These are phyloP conservation scores for Botrytis hyacinthi DNA, from an alignment of 2,329 filamentous ascomycete species.

Conservation along the genomic window DNA sequence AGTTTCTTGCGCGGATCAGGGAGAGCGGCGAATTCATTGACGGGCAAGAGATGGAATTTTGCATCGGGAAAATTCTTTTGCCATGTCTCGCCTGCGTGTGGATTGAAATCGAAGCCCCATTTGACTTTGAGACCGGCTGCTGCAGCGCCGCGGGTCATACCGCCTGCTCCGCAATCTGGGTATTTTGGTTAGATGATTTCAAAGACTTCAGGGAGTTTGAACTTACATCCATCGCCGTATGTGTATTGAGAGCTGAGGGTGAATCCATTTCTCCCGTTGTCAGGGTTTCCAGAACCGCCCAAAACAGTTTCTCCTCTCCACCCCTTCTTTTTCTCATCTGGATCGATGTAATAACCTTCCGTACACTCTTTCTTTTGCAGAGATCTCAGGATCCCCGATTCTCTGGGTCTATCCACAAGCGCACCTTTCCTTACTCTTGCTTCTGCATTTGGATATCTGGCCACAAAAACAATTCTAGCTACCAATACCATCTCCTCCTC, in stretches of 20 bases:
- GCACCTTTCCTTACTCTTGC: not conserved
- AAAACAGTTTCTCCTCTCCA: constrained; percentile 25
- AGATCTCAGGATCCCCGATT: constrained; percentile 1
- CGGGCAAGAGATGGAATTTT: constrained; percentile 40
- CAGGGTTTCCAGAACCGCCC: constrained; percentile 19
- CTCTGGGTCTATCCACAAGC: not conserved
- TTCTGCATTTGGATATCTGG: constrained; percentile 7
- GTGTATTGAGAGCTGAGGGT: constrained; percentile 22
- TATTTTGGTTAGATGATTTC: not conserved
- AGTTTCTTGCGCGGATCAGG: constrained; percentile 26
- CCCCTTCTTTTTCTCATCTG: not conserved
- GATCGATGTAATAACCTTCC: not conserved
- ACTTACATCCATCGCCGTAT: constrained; percentile 30
- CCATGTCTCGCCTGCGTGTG: constrained; percentile 24
- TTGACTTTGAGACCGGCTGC: constrained; percentile 55
- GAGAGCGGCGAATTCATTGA: constrained; percentile 48
- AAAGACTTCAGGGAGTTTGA: not conserved
- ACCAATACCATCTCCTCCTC: constrained; percentile 19
- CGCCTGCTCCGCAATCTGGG: constrained; percentile 64
- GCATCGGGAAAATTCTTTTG: constrained; percentile 25
- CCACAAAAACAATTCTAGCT: constrained; percentile 17
- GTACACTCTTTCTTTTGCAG: not conserved
- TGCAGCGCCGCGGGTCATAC: constrained; percentile 63
- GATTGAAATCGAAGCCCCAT: constrained; percentile 62
- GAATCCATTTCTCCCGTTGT: not conserved